Conservation (phyloP, 1,139 yeast genomes). For the Zygosaccharomyces pseudobailii region DNA sequence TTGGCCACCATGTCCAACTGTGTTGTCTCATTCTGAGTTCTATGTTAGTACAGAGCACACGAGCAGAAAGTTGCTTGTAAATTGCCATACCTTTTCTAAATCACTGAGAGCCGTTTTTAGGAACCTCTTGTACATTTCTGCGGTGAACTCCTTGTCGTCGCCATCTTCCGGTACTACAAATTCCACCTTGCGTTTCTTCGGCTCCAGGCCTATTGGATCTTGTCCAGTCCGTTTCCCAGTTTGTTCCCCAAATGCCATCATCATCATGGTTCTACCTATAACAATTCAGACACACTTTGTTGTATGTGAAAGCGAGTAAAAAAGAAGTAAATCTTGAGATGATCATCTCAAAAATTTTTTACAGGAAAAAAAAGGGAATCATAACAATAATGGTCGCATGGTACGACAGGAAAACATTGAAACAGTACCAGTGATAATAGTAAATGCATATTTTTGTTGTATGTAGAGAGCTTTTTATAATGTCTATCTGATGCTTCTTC, state of each 20-base stretch:
- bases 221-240: conserved; percentile 25
- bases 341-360: conserved; percentile 12
- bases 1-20: conserved; percentile 44
- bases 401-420: not conserved
- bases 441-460: not conserved
- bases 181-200: conserved; percentile 32
- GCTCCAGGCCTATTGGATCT: conserved; percentile 13
- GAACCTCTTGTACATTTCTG: conserved; percentile 57
- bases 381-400: not conserved
- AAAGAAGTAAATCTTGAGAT: not conserved
- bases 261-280: conserved; percentile 7
- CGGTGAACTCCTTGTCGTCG: conserved; percentile 24
- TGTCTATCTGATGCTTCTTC: conserved; percentile 25
- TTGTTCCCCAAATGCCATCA: conserved; percentile 33
- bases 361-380: not conserved
- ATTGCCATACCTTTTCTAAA: conserved; percentile 51
- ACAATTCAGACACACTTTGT: not conserved
- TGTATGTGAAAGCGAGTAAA: not conserved
- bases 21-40: conserved; percentile 36
- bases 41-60: conserved; percentile 5
- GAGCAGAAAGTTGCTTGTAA: conserved; percentile 8
- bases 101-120: conserved; percentile 68
- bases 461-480: not conserved
- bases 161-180: conserved; percentile 22
- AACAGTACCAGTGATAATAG: not conserved